Conservation (phyloP, 2,329 filamentous ascomycete species). For the Setomelanomma holmii region DNA sequence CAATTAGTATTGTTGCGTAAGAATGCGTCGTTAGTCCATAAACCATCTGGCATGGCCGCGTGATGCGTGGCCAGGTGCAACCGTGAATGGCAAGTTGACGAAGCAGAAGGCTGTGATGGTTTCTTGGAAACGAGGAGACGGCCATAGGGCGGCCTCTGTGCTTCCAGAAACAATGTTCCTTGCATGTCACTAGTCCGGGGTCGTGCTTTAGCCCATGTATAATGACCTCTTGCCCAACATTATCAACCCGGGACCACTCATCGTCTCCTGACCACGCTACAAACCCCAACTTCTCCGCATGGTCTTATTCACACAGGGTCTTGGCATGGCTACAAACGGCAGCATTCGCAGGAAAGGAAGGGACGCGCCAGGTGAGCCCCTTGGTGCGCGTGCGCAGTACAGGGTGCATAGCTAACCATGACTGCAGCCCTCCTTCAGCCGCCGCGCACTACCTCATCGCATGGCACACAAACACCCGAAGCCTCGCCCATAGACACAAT, state of each 20-base stretch:
- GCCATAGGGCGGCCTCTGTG: slow-evolving; percentile 24
- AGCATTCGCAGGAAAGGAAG: slow-evolving; percentile 31
- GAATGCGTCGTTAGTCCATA: background rate
- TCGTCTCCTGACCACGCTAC: slow-evolving; percentile 18
- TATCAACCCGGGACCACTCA: background rate
- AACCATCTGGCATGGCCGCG: background rate
- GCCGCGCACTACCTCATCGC: slow-evolving; percentile 27
- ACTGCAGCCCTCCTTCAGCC: slow-evolving; percentile 28
- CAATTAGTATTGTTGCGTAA: slow-evolving; percentile 15
- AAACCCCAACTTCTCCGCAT: slow-evolving; percentile 1
- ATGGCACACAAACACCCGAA: slow-evolving; percentile 37
- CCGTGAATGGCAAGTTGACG: slow-evolving; percentile 9
- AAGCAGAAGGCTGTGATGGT: slow-evolving; percentile 3
- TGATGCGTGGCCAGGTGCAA: background rate
- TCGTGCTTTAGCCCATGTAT: slow-evolving; percentile 13
- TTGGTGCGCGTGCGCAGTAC: background rate
- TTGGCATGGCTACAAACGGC: slow-evolving; percentile 34
- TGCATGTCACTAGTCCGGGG: slow-evolving; percentile 23
- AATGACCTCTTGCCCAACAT: slow-evolving; percentile 14
- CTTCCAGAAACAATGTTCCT: slow-evolving; percentile 20
- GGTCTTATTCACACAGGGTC: background rate
- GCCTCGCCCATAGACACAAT: slow-evolving; percentile 36
- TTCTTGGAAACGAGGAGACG: slow-evolving; percentile 15
- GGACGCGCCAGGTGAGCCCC: slow-evolving; percentile 29
- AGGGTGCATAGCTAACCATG: slow-evolving; percentile 12